Conservation (phyloP, 352 stramenopile genomes). For the Globisporangium nagaii region DNA sequence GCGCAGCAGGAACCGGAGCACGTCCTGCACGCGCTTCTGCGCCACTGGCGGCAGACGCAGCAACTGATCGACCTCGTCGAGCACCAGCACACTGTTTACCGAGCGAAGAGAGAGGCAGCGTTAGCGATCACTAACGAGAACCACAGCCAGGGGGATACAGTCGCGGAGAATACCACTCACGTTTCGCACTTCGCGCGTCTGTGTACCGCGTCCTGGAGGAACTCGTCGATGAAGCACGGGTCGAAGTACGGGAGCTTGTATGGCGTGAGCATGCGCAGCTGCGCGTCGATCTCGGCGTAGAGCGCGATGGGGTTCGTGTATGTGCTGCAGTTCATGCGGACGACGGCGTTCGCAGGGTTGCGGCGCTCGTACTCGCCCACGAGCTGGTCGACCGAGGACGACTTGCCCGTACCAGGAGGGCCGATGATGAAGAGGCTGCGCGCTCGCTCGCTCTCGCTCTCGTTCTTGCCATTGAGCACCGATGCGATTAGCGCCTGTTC, state of each 20-base stretch:
- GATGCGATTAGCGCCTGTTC: slow-evolving; percentile 34
- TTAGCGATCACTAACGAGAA: background rate
- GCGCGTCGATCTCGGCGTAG: slow-evolving; percentile 28
- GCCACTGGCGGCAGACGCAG: slow-evolving; percentile 35
- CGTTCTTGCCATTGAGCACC: slow-evolving; percentile 15
- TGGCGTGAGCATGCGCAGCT: slow-evolving; percentile 18
- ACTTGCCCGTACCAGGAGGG: slow-evolving; percentile 64
- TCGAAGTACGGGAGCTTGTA: slow-evolving; percentile 29
- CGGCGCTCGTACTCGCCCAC: slow-evolving; percentile 21
- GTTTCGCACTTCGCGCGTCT: slow-evolving; percentile 1
- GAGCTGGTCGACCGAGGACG: slow-evolving; percentile 44
- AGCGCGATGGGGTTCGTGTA: slow-evolving; percentile 45
- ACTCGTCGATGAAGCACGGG: slow-evolving; percentile 36
- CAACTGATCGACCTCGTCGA: slow-evolving; percentile 69
- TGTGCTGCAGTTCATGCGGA: slow-evolving; percentile 66
- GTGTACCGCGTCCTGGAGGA: slow-evolving; percentile 19
- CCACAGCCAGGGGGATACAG: background rate
- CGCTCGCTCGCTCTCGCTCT: background rate
- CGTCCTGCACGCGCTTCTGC: slow-evolving; percentile 35
- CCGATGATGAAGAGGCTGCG: slow-evolving; percentile 61
- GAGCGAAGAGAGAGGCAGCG: background rate
- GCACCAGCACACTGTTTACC: slow-evolving; percentile 28
- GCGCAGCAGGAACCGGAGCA: slow-evolving; percentile 54
- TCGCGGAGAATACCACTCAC: background rate
- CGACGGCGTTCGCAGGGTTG: slow-evolving; percentile 8